phyloP scores from a whole-genome alignment of 306 rosid species.

The Vigna angularis region DNA sequence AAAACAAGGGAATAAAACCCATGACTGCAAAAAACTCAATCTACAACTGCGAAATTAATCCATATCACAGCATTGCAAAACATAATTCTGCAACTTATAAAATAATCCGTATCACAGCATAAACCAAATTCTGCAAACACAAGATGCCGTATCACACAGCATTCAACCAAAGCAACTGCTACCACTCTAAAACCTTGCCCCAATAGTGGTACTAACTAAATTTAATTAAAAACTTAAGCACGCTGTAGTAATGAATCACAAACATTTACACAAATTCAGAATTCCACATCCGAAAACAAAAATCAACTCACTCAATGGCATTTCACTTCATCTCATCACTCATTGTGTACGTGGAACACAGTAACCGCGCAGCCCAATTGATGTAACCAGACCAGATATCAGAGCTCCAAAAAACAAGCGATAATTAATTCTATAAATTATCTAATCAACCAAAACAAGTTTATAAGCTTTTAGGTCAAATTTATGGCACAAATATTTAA shows the following conservation, averaged over 20 bases:
- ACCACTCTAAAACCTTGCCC: too few relatives aligned
- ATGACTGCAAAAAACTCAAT: not conserved
- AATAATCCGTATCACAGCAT: not conserved
- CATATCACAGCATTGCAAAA: too few relatives aligned
- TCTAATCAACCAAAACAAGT: not conserved
- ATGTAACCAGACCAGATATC: not conserved
- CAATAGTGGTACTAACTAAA: too few relatives aligned
- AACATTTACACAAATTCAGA: not conserved
- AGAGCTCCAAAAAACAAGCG: not conserved
- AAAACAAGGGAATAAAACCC: not conserved
- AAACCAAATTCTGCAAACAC: not conserved
- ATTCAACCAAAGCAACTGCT: not conserved
- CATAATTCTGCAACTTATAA: too few relatives aligned
- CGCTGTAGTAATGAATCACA: not conserved
- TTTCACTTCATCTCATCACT: not conserved
- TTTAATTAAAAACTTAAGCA: not conserved
- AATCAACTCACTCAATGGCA: not conserved
- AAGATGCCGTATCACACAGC: not conserved
- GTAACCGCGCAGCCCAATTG: not conserved
- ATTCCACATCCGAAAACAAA: not conserved
- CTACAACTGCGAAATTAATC: too few relatives aligned
- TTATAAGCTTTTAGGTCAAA: not conserved
- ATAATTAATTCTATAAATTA: not conserved
- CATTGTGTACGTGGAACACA: not conserved
- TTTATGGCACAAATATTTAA: not conserved